Percentiles rank a stretch among this genome's conserved stretches.
These are phyloP conservation scores for Lactarius evosmus DNA, from an alignment of 768 basidiomycete genomes.

Conservation along the genomic window DNA sequence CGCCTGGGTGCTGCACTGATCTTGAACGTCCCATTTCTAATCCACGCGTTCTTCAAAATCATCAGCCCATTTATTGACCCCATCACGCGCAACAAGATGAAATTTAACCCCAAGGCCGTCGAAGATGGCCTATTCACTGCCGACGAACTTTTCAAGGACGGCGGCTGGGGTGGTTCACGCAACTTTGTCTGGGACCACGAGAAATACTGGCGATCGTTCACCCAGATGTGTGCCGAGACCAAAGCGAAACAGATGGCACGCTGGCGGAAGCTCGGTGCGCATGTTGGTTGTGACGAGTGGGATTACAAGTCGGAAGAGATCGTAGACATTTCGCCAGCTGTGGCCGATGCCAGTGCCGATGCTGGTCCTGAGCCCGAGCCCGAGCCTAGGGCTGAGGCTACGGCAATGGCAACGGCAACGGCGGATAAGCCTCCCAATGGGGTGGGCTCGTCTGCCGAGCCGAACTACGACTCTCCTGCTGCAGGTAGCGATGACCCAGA, in stretches of 20 bases:
- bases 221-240: slow-evolving; percentile 52
- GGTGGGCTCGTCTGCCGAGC: neutral
- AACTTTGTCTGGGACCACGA: slow-evolving; percentile 73
- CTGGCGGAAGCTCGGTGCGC: slow-evolving; percentile 69
- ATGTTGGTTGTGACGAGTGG: slow-evolving; percentile 74
- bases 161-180: slow-evolving; percentile 61
- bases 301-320: slow-evolving; percentile 52
- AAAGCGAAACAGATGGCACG: slow-evolving; percentile 48
- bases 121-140: slow-evolving; percentile 64
- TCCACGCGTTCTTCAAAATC: slow-evolving; percentile 72
- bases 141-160: slow-evolving; percentile 64
- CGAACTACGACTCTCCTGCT: neutral
- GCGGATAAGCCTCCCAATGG: neutral
- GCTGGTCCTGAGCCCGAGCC: neutral
- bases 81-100: slow-evolving; percentile 68
- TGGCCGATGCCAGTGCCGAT: neutral
- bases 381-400: neutral
- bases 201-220: slow-evolving; percentile 68
- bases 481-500: neutral
- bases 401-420: no score
- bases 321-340: neutral
- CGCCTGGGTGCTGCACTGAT: slow-evolving; percentile 73
- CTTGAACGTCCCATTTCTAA: slow-evolving; percentile 75
- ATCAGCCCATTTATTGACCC: slow-evolving; percentile 84
- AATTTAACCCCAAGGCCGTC: slow-evolving; percentile 68